A percentile compares a stretch with the other conserved stretches of the same genome.
Conservation (phyloP, 345 rosid genomes). For the Boechera retrofracta region DNA sequence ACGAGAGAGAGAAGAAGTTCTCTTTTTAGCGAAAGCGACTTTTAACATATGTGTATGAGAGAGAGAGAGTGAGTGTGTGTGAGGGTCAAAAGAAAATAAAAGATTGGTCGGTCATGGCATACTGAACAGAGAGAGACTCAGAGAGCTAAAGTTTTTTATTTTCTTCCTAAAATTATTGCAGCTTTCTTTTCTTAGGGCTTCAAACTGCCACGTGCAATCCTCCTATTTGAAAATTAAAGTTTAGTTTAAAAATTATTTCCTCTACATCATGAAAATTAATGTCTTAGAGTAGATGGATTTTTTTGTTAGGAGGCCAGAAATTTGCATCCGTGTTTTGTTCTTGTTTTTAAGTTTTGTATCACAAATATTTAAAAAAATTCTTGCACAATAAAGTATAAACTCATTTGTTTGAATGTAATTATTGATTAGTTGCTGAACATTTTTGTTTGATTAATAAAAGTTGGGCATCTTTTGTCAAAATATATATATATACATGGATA, state of each 20-base stretch:
- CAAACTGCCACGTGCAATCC: slow-evolving; percentile 34
- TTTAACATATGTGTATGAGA: slow-evolving; percentile 30
- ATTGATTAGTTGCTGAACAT: background rate
- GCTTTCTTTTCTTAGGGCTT: slow-evolving; percentile 42
- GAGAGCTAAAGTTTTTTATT: slow-evolving; percentile 9
- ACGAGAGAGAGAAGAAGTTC: slow-evolving; percentile 58
- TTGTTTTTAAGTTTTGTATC: background rate
- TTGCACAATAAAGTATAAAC: background rate
- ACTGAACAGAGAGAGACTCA: slow-evolving; percentile 26
- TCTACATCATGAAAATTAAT: too few relatives aligned
- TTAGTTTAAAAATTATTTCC: too few relatives aligned
- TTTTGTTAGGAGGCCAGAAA: too few relatives aligned
- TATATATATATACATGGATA: too few relatives aligned
- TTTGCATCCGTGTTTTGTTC: background rate
- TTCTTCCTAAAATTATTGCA: slow-evolving; percentile 35
- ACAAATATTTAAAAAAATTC: background rate
- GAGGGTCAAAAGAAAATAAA: slow-evolving; percentile 39
- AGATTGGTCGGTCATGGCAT: slow-evolving; percentile 44
- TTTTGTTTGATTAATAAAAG: background rate
- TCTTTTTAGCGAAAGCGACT: slow-evolving; percentile 72
- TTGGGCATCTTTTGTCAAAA: background rate
- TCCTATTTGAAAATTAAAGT: slow-evolving; percentile 19
- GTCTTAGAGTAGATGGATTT: too few relatives aligned
- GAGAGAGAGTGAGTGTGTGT: background rate
- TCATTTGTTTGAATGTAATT: background rate